phyloP scores from a whole-genome alignment of 2,329 filamentous ascomycete species.

The Cladophialophora chaetospira region DNA sequence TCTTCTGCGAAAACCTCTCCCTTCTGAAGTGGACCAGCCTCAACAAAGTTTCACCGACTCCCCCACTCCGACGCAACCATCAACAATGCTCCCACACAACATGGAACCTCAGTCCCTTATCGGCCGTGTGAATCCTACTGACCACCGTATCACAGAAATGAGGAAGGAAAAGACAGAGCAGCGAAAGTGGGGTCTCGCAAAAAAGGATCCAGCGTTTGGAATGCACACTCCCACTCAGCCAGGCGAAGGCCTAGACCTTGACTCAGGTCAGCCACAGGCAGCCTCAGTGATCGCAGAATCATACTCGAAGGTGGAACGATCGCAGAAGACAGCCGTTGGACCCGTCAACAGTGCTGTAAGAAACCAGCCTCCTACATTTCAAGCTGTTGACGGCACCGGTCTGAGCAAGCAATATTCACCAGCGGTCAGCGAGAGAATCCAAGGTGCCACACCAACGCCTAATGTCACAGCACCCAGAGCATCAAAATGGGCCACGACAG shows the following conservation, averaged over 20 bases:
- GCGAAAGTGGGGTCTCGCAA: not conserved
- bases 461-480: not conserved
- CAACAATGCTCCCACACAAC: no score
- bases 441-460: not conserved
- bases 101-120: not conserved
- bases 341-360: no score
- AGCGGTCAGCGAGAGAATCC: not conserved
- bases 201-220: not conserved
- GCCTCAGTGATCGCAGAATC: not conserved
- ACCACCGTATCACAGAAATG: not conserved
- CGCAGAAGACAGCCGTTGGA: no score
- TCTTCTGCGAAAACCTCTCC: slow-evolving; percentile 7
- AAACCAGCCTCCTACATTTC: no score
- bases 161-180: not conserved
- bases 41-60: no score
- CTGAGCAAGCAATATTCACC: no score
- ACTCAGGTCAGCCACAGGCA: not conserved
- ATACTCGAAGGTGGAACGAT: no score
- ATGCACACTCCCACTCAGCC: not conserved
- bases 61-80: no score
- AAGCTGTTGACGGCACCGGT: no score
- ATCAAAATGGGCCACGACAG: slow-evolving; percentile 17
- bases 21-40: not conserved
- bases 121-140: not conserved
- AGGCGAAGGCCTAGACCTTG: not conserved